phyloP scores from a whole-genome alignment of 257 asterid species.

The Nicotiana tabacum region DNA sequence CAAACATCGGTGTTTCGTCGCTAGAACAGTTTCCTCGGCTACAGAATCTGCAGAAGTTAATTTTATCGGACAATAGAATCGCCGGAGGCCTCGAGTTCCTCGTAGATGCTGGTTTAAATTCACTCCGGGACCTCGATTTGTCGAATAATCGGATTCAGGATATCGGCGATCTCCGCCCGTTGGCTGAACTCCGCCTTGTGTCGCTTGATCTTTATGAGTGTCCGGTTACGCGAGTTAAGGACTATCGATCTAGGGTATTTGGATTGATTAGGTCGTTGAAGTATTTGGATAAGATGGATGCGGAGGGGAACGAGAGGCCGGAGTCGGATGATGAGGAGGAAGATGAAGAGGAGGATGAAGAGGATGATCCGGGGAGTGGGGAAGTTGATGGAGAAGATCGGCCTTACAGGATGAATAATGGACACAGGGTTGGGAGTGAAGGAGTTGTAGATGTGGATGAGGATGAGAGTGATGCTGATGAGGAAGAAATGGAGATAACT shows the following conservation, averaged over 20 bases:
- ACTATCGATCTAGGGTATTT: conserved; percentile 80
- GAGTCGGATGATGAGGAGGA: conserved; percentile 93
- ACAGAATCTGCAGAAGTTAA: conserved; percentile 61
- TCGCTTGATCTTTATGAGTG: conserved; percentile 95
- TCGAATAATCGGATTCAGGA: conserved; percentile 87
- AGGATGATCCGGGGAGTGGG: conserved; percentile 88
- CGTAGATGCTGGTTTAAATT: conserved; percentile 64
- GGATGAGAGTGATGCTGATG: conserved; percentile 89
- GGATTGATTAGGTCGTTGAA: conserved; percentile 76
- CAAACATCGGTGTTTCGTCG: conserved; percentile 82
- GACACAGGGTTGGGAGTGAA: conserved; percentile 46
- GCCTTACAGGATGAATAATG: conserved; percentile 39
- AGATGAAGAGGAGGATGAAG: conserved; percentile 55
- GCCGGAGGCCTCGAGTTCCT: conserved; percentile 81
- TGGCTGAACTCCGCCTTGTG: conserved; percentile 74
- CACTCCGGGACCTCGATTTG: conserved; percentile 84
- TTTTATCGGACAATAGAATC: conserved; percentile 81
- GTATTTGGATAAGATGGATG: conserved; percentile 93
- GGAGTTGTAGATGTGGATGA: conserved; percentile 91
- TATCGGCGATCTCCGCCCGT: conserved; percentile 67
- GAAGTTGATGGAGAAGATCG: conserved; percentile 79
- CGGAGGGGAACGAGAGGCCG: conserved; percentile 87
- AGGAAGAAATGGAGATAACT: conserved; percentile 69
- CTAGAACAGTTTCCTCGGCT: conserved; percentile 81
- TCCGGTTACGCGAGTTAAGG: conserved; percentile 82